These are phyloP conservation scores for Leccinum subfulvum DNA, from an alignment of 1,284 basidiomycete species.

Conservation along the genomic window DNA sequence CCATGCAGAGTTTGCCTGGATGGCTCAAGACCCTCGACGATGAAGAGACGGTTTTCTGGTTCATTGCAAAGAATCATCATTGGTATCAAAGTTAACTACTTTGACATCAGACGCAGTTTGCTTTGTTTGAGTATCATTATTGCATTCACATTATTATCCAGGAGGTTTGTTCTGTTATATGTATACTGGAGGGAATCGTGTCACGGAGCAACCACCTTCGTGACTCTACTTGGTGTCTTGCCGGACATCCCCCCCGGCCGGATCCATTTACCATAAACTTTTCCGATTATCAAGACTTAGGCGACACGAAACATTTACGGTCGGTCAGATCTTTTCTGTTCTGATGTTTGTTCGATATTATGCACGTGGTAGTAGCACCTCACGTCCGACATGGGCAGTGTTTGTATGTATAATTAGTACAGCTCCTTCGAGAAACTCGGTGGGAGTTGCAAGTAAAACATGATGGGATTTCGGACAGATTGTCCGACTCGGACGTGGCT, in stretches of 20 bases:
- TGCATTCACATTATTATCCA: not conserved
- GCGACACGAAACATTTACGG: not conserved
- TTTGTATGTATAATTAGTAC: not conserved
- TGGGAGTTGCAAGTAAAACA: not conserved
- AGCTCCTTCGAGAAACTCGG: not conserved
- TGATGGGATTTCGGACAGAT: not conserved
- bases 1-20: constrained; percentile 23
- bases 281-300: no score
- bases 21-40: constrained; percentile 42
- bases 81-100: constrained; percentile 51
- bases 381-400: not conserved
- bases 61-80: constrained; percentile 40
- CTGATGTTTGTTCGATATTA: not conserved
- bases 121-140: constrained; percentile 16
- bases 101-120: not conserved
- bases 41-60: constrained; percentile 48
- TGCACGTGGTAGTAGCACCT: not conserved
- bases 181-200: not conserved
- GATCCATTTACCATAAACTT: no score
- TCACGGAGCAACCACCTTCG: not conserved
- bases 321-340: not conserved
- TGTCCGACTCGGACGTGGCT: not conserved
- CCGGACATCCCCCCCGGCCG: no score
- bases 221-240: not conserved
- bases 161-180: not conserved